Base-by-base conservation (phyloP, 139 green algal genomes). In the Marvania coccoides region DNA sequence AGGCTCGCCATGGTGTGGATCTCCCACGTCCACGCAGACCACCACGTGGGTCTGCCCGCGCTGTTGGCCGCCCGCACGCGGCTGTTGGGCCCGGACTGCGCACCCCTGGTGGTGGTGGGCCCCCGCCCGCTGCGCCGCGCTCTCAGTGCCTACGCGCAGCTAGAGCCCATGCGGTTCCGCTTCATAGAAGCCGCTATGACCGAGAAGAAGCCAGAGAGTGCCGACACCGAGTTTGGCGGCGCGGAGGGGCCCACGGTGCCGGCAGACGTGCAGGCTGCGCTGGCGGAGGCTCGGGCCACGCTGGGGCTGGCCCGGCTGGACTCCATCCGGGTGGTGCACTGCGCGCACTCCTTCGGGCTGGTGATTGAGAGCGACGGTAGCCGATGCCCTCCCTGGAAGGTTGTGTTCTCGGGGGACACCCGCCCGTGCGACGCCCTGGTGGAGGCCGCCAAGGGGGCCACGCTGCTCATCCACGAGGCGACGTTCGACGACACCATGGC, bases 11-110 rank as follows among this genome's bases (percentile, higher is more conserved):
- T 48, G 3, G 61, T 98, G 9, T 98, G 90, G 91, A 82, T 99
- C 30, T 93, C 78, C 28, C 94, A 99, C 81, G 95, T 97, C 69
- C 94, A 99, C 58, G 94, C 93, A 2, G 94, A 99, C 74, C 94
- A 99, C 76, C 93, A 98, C 71, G 84, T 88, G 2, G 94, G 92
- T 5, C 70, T 98, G 63, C 81, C 87, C 38, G 61, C 61, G 1
- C 47, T 92, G 31, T 61, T 92, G 23, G 47, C 71, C 2, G 66
- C 70, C 7, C 67, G 86, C 9, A 69, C 48, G 12, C 40, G 71
- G 30, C 54, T 88, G 46, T 61, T 90, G 61, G 74, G 72, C 8
- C 35, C 29, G 19, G 57, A 69, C 36, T 60, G 47, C 55, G 46
- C 70, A 8, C 83, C 86, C 12, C 69, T 98, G 56, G 70, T 87